These are phyloP conservation scores for Suhomyces wounanorum DNA, from an alignment of 1,139 yeast genomes.

Conservation along the genomic window DNA sequence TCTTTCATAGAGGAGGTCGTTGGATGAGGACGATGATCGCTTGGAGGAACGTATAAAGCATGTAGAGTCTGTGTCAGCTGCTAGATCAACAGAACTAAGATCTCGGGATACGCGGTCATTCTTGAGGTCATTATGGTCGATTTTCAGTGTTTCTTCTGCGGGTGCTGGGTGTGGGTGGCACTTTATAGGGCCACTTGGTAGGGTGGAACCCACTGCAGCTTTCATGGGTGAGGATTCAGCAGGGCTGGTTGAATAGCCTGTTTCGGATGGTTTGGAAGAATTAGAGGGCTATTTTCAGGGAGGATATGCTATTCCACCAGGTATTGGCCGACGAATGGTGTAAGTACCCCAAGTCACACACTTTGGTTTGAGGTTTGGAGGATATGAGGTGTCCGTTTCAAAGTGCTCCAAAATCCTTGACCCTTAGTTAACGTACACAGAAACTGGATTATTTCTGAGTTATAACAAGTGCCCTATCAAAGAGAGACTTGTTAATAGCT, in stretches of 20 bases:
- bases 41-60: constrained; percentile 22
- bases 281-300: background rate
- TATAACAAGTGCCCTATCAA: background rate
- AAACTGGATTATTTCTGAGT: background rate
- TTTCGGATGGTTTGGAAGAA: background rate
- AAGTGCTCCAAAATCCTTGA: background rate
- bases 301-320: background rate
- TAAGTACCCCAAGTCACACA: background rate
- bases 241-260: constrained; percentile 6
- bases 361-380: background rate
- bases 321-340: background rate
- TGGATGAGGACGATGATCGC: constrained; percentile 45
- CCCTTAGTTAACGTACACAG: background rate
- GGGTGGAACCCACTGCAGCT: background rate
- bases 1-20: constrained; percentile 44
- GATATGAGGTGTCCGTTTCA: background rate
- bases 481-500: background rate
- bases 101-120: background rate
- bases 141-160: background rate
- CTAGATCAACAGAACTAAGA: background rate
- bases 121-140: background rate
- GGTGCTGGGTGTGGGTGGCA: background rate
- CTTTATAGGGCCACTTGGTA: background rate
- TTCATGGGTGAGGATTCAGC: background rate
- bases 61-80: background rate